Evolutionary conservation across 2,329 filamentous ascomycete species (phyloP).

Genomic region (Xylaria sp.): DNA sequence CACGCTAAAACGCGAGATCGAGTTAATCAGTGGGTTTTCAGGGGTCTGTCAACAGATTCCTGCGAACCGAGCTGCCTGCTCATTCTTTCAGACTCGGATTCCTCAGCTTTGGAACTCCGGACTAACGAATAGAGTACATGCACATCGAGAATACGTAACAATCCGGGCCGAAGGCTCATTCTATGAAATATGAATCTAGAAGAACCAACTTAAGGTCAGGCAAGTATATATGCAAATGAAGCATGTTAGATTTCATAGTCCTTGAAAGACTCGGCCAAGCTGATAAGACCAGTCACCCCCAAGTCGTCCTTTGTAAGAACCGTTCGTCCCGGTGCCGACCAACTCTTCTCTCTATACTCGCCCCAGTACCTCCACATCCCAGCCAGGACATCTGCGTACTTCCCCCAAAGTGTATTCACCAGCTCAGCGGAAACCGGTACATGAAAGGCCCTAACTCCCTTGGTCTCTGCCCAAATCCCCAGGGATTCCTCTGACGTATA

Average conservation of each 20-base stretch:
- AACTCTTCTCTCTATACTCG: conserved; percentile 27
- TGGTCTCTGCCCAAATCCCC: conserved; percentile 29
- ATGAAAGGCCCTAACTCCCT: conserved; percentile 28
- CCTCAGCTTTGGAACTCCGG: conserved; percentile 67
- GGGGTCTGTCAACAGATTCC: conserved; percentile 31
- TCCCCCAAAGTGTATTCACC: conserved; percentile 20
- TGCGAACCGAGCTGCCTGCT: conserved; percentile 50
- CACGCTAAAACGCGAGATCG: conserved; percentile 70
- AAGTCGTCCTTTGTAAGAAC: conserved; percentile 28
- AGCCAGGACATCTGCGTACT: conserved; percentile 25
- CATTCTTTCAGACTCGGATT: conserved; percentile 71
- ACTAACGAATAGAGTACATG: conserved; percentile 73
- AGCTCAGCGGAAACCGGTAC: conserved; percentile 30
- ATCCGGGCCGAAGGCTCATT: not conserved
- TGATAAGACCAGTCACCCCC: conserved; percentile 25
- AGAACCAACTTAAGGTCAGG: not conserved
- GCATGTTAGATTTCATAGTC: conserved; percentile 11
- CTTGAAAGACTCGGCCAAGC: conserved; percentile 26
- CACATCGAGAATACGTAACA: not conserved
- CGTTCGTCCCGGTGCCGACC: conserved; percentile 22
- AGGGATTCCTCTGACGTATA: conserved; percentile 27
- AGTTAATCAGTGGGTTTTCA: conserved; percentile 47
- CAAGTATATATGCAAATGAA: not conserved
- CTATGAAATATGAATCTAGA: not conserved
- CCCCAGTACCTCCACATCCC: conserved; percentile 35